These are phyloP conservation scores for Termitomyces sp. DNA, from an alignment of 768 basidiomycete species.

Conservation along the genomic window DNA sequence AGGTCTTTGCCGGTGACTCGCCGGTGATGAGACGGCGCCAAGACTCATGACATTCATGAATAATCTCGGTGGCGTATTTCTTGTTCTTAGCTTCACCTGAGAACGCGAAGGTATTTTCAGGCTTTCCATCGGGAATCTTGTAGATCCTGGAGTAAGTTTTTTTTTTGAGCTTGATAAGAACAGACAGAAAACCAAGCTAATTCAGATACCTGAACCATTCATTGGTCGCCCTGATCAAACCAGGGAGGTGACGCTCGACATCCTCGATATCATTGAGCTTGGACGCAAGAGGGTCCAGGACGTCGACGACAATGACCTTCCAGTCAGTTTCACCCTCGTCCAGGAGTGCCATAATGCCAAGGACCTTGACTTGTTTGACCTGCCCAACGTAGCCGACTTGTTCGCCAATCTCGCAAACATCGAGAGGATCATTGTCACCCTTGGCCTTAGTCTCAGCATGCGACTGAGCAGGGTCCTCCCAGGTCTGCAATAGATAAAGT, in stretches of 20 bases:
- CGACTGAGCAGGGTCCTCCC: slow-evolving; percentile 86
- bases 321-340: slow-evolving; percentile 99
- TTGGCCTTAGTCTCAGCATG: slow-evolving; percentile 98
- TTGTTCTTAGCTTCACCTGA: slow-evolving; percentile 99
- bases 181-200: neutral
- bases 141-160: slow-evolving; percentile 57
- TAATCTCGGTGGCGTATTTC: slow-evolving; percentile 98
- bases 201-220: slow-evolving; percentile 90
- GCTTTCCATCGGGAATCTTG: slow-evolving; percentile 95
- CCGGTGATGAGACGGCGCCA: slow-evolving; percentile 92
- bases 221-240: slow-evolving; percentile 93
- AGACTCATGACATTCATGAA: slow-evolving; percentile 97
- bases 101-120: slow-evolving; percentile 98
- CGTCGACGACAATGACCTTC: slow-evolving; percentile 99
- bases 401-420: slow-evolving; percentile 99
- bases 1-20: slow-evolving; percentile 68
- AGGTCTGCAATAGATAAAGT: slow-evolving; percentile 55
- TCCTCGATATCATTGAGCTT: slow-evolving; percentile 99
- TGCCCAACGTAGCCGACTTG: slow-evolving; percentile 96
- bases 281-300: slow-evolving; percentile 90
- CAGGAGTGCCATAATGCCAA: slow-evolving; percentile 98
- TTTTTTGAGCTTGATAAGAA: neutral
- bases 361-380: slow-evolving; percentile 99
- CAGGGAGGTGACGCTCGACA: slow-evolving; percentile 96
- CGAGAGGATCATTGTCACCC: slow-evolving; percentile 99